Evolutionary conservation across 1,284 basidiomycete species (phyloP).

Genomic region (Cerioporus squamosus): DNA sequence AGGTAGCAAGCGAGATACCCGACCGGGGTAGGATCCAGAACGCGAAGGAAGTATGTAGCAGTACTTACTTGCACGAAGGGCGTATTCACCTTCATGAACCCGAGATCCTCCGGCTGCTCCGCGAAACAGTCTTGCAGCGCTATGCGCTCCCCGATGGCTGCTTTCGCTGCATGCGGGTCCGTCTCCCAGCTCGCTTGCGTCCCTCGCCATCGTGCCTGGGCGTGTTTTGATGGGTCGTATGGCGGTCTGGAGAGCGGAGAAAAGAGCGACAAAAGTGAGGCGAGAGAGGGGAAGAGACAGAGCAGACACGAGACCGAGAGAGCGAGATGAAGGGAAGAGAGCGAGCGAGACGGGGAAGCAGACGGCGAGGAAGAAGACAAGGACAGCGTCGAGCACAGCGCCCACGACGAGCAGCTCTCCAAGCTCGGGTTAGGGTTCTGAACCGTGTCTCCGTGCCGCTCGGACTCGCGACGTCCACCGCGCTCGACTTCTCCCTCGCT

Average conservation of each 20-base stretch:
- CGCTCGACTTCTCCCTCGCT: too few relatives aligned
- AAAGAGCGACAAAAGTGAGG: background rate
- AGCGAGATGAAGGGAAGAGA: background rate
- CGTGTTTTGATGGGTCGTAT: background rate
- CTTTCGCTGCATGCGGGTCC: constrained; percentile 81
- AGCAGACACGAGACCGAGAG: background rate
- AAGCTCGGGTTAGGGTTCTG: too few relatives aligned
- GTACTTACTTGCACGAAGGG: too few relatives aligned
- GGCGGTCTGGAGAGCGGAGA: background rate
- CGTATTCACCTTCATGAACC: constrained; percentile 78
- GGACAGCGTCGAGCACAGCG: too few relatives aligned
- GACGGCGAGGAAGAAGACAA: too few relatives aligned
- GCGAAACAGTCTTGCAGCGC: constrained; percentile 80
- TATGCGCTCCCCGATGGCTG: constrained; percentile 78
- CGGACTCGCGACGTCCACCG: too few relatives aligned
- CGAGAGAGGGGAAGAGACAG: background rate
- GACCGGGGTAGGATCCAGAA: too few relatives aligned
- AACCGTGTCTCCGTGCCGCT: too few relatives aligned
- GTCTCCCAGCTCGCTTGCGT: constrained; percentile 74
- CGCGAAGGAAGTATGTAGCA: too few relatives aligned
- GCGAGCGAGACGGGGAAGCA: background rate
- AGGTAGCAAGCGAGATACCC: too few relatives aligned
- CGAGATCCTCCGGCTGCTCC: constrained; percentile 77
- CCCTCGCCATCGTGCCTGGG: constrained; percentile 47
- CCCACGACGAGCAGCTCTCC: too few relatives aligned